phyloP scores from a whole-genome alignment of 169 alveolate species.

The Cryptosporidium canis region DNA sequence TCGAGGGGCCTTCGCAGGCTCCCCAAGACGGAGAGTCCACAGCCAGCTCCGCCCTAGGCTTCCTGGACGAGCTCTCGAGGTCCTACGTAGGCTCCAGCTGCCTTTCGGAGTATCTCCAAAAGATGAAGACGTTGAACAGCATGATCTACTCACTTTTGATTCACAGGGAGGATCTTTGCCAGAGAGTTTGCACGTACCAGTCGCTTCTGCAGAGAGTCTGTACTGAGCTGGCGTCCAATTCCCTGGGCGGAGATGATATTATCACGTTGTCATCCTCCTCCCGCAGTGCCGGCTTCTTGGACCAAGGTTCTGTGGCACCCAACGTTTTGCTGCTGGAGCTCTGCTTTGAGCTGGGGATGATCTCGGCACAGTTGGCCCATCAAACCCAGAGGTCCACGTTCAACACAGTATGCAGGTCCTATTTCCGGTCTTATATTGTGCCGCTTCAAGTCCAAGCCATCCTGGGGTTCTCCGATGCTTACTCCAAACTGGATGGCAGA shows the following conservation, averaged over 20 bases:
- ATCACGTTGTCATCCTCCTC: not conserved
- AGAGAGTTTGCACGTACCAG: not conserved
- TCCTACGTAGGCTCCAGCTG: not conserved
- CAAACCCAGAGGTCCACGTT: not conserved
- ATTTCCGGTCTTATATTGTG: not conserved
- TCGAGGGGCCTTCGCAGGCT: not conserved
- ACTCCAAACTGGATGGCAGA: not conserved
- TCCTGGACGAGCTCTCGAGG: not conserved
- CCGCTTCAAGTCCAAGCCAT: not conserved
- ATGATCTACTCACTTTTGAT: constrained; percentile 24
- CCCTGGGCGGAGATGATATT: not conserved
- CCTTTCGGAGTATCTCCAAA: not conserved
- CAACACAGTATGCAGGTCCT: constrained; percentile 8
- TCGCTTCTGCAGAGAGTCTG: not conserved
- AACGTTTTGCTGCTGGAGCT: constrained; percentile 1
- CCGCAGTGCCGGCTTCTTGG: not conserved
- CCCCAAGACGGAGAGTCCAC: not conserved
- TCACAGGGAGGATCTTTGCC: constrained; percentile 8
- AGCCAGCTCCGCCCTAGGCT: not conserved
- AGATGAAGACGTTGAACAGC: not conserved
- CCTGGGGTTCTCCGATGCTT: not conserved
- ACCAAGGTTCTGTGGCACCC: constrained; percentile 1
- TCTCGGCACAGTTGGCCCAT: not conserved
- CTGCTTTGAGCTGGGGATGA: not conserved
- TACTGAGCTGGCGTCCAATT: not conserved